phyloP scores from a whole-genome alignment of 148 eudicot genomes.

The Rhododendron ovatum region DNA sequence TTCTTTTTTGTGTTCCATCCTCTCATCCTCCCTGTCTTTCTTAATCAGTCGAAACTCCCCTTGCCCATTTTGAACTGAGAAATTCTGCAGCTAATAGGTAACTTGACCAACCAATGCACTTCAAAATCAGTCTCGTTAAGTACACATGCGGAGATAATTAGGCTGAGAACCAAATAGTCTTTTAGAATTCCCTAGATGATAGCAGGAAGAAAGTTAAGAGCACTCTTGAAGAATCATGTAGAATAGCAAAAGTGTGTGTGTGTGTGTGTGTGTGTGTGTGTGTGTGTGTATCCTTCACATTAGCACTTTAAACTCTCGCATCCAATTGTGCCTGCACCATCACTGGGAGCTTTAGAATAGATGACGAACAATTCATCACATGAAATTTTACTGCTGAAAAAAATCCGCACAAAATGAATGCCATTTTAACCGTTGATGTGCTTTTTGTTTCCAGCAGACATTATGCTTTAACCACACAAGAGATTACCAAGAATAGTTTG shows the following conservation, averaged over 20 bases:
- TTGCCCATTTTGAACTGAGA: neutral
- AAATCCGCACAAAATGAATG: neutral
- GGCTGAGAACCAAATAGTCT: neutral
- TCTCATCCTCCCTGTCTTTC: neutral
- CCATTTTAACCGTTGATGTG: neutral
- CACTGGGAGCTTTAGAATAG: neutral
- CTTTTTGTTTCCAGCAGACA: neutral
- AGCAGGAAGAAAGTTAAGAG: neutral
- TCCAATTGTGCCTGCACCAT: neutral
- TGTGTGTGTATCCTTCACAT: neutral
- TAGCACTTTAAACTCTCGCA: neutral
- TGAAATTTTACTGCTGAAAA: neutral
- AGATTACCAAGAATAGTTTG: neutral
- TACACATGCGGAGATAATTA: neutral
- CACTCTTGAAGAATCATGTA: neutral
- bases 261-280: accelerated
- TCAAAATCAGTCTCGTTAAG: neutral
- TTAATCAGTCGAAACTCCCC: neutral
- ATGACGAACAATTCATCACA: neutral
- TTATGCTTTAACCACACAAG: neutral
- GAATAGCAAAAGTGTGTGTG: neutral
- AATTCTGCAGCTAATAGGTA: neutral
- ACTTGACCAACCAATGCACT: neutral
- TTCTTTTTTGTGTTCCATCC: no score
- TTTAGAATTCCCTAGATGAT: no score